Evolutionary conservation across 2,329 filamentous ascomycete species (phyloP), one percentile per base, ranked within the genome.

Genomic region (Rutstroemia sydowiana): DNA sequence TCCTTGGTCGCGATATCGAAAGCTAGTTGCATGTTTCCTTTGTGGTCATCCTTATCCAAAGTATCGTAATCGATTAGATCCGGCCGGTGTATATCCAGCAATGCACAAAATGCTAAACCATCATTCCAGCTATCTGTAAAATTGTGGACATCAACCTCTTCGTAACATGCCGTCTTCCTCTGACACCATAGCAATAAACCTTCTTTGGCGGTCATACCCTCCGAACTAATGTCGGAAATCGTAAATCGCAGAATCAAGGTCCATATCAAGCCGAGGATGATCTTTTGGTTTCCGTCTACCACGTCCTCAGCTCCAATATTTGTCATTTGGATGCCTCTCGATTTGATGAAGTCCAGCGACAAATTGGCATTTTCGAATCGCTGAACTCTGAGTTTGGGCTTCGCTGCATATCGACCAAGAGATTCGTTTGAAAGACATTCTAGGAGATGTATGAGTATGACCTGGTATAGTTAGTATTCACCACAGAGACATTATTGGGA

Each of bases 221-320:
- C 93, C 69, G 92, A 87, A 68, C 95, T 97, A 74, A 98, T 98
- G 70, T 98, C 93, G 69, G 86, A 96, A 68, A 98, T 98, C 61
- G 93, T 98, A 70, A 98, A 98, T 46, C 93, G 81, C 60, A 96
- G 75, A 84, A 98, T 98, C 57, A 98, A 77, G 5, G 91, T 98
- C 93, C 93, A 98, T 70, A 98, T 96, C 62, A 98, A 76, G 28
- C 93, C 93, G 28, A 98, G 77, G 55, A 97, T 95, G 65, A 98
- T 96, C 76, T 97, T 98, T 61, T 87, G 81, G 70, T 97, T 98
- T 32, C 93, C 93, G 69, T 98, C 92, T 28, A 98, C 93, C 21
- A 98, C 88, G 76, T 98, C 93, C 70, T 97, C 93, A 7, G 93
- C 93, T 48, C 93, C 93, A 64, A 97, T 97, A 63, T 98, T 98